phyloP scores from a whole-genome alignment of 2,329 filamentous ascomycete genomes.

The Arthrobotrys entomopaga region DNA sequence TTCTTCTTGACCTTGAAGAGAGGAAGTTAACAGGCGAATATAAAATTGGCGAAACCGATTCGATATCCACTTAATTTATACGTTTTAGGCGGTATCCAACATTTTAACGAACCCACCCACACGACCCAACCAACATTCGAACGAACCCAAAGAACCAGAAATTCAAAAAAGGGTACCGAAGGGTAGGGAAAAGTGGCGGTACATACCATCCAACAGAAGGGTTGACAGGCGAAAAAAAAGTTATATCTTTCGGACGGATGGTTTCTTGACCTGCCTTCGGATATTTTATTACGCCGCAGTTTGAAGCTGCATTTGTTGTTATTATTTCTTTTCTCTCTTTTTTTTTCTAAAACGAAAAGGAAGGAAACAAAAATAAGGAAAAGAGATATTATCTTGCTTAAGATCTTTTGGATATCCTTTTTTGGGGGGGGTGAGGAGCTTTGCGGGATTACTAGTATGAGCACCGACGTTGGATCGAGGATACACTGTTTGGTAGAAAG shows the following conservation, averaged over 20 bases:
- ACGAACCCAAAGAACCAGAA: too few relatives aligned
- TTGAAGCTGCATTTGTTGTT: conserved; percentile 13
- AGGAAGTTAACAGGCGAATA: conserved; percentile 1
- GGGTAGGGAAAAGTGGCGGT: too few relatives aligned
- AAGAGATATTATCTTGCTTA: neutral
- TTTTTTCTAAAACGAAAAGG: too few relatives aligned
- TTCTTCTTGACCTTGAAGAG: conserved; percentile 6
- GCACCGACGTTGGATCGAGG: conserved; percentile 23
- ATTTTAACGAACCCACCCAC: too few relatives aligned
- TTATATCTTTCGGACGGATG: too few relatives aligned
- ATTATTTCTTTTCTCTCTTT: neutral
- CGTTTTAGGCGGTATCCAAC: too few relatives aligned
- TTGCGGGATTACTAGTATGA: conserved; percentile 16
- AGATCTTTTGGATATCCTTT: neutral
- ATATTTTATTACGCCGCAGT: conserved; percentile 16
- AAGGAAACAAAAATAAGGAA: conserved; percentile 12
- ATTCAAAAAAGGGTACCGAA: too few relatives aligned
- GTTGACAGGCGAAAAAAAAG: too few relatives aligned
- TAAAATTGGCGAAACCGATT: neutral
- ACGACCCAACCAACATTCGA: too few relatives aligned
- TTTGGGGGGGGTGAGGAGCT: neutral
- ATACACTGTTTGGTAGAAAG: neutral
- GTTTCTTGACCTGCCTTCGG: conserved; percentile 13
- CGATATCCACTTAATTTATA: neutral
- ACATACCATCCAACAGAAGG: too few relatives aligned